Evolutionary conservation across 2,329 filamentous ascomycete genomes (phyloP).

Genomic region (Rachicladosporium sp.): DNA sequence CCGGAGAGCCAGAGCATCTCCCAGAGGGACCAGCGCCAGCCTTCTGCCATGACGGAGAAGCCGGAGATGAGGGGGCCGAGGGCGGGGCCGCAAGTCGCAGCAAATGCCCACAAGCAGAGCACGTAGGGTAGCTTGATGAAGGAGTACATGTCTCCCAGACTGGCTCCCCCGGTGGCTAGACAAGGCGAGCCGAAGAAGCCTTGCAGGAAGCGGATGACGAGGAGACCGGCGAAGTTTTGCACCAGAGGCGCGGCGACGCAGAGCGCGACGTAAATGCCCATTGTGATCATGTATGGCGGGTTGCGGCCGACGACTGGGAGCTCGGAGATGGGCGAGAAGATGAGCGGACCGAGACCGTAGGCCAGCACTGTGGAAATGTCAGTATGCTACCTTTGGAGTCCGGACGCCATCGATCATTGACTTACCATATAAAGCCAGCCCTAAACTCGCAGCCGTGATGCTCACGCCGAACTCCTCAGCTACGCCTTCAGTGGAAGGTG

Average conservation of each 20-base stretch:
- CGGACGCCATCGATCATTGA: no score
- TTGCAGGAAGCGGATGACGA: constrained; percentile 50
- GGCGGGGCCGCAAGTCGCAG: constrained; percentile 38
- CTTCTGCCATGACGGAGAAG: constrained; percentile 43
- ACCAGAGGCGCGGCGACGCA: constrained; percentile 49
- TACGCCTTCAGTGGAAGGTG: constrained; percentile 32
- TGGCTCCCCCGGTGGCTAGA: constrained; percentile 44
- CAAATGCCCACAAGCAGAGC: constrained; percentile 47
- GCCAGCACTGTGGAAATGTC: constrained; percentile 36
- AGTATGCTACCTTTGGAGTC: no score
- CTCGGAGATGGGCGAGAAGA: constrained; percentile 56
- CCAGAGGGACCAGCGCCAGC: constrained; percentile 51
- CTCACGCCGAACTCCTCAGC: constrained; percentile 42
- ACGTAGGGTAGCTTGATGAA: constrained; percentile 45
- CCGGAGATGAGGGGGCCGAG: constrained; percentile 49
- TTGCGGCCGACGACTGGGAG: constrained; percentile 56
- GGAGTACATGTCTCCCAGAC: constrained; percentile 33
- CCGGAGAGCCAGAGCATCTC: constrained; percentile 49
- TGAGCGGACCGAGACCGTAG: constrained; percentile 49
- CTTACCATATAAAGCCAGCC: constrained; percentile 43
- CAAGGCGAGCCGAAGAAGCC: constrained; percentile 56
- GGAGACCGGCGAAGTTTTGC: constrained; percentile 17
- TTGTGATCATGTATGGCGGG: constrained; percentile 54
- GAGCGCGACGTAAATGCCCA: constrained; percentile 56
- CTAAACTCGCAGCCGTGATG: constrained; percentile 41